Evolutionary conservation across 2,329 filamentous ascomycete genomes (phyloP).

Genomic region (Diplodia scrobiculata): DNA sequence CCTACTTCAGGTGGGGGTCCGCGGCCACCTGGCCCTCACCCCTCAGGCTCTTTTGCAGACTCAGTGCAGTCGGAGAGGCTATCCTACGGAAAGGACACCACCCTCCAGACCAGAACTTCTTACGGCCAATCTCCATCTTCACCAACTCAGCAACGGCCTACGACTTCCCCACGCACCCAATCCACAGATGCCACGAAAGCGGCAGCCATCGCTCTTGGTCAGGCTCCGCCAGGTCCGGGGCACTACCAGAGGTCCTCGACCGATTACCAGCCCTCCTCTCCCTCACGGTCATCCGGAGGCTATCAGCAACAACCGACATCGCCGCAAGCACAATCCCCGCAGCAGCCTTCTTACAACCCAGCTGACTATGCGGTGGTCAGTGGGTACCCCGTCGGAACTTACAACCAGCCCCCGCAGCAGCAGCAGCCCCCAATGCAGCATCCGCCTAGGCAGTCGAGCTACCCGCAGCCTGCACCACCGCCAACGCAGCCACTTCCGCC

Average conservation of each 20-base stretch:
- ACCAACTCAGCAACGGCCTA: slow-evolving; percentile 52
- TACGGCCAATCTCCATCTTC: slow-evolving; percentile 51
- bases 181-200: slow-evolving; percentile 53
- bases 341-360: slow-evolving; percentile 71
- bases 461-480: slow-evolving; percentile 47
- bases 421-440: slow-evolving; percentile 42
- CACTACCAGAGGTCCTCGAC: slow-evolving; percentile 50
- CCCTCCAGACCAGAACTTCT: slow-evolving; percentile 48
- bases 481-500: slow-evolving; percentile 49
- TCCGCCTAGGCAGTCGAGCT: slow-evolving; percentile 37
- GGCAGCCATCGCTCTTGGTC: slow-evolving; percentile 53
- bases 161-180: slow-evolving; percentile 53
- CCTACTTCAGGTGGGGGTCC: slow-evolving; percentile 52
- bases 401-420: slow-evolving; percentile 41
- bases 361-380: slow-evolving; percentile 66
- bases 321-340: slow-evolving; percentile 50
- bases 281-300: slow-evolving; percentile 40
- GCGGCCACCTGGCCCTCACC: slow-evolving; percentile 41
- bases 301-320: slow-evolving; percentile 46
- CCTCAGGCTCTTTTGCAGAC: slow-evolving; percentile 45
- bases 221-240: slow-evolving; percentile 42
- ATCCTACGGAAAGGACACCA: slow-evolving; percentile 52
- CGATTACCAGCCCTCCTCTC: slow-evolving; percentile 43
- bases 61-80: slow-evolving; percentile 48
- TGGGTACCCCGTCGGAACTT: slow-evolving; percentile 38